Evolutionary conservation across 164 flowering plant genomes (phyloP), one percentile per base, ranked within the genome.

Genomic region (Litsea cubeba): DNA sequence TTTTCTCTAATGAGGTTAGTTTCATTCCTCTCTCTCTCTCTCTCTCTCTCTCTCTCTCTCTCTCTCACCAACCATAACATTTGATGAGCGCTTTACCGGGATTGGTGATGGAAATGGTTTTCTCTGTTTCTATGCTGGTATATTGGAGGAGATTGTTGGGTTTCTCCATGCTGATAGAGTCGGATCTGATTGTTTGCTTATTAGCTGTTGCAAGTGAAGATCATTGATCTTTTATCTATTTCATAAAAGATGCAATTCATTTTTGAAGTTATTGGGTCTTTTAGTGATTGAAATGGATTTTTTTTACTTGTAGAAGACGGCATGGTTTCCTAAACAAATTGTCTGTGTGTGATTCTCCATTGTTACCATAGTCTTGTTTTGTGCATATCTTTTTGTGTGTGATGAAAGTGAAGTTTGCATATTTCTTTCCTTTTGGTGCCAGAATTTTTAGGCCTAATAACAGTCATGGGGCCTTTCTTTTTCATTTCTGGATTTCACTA

Each of bases 1-100:
- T 70, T n/a, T 12, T 57, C 50, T 69, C 74, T 50, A 68, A 15
- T 80, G 71, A 81, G 86, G 86, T 82, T 62, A 77, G 84, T 80
- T 81, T 80, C 74, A 64, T 71, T 67, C 69, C 65, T 77, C 70
- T 54, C 46, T 51, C 51, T 28, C 30, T 12, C 49, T 66, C 22
- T 66, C 10, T 17, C 62, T n/a, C n/a, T n/a, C n/a, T n/a, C 65
- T 77, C 70, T 54, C 46, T 51, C 51, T 28, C 30, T 12, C 49
- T 66, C 22, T 66, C 10, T 17, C 62, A n/a, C 32, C 57, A 32
- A 40, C 46, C 46, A 40, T 5, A 8, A 0, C 22, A 73, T 28
- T 49, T 10, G 30, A 25, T 72, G 18, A 25, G 14, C 6, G n/a
- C 0, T 67, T 67, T 3, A 51, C 10, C 22, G 24, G 54, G 32